Evolutionary conservation across 495 filamentous ascomycete species (phyloP), one percentile per base, ranked within the genome.

Genomic region (Penicillium coprophilum): DNA sequence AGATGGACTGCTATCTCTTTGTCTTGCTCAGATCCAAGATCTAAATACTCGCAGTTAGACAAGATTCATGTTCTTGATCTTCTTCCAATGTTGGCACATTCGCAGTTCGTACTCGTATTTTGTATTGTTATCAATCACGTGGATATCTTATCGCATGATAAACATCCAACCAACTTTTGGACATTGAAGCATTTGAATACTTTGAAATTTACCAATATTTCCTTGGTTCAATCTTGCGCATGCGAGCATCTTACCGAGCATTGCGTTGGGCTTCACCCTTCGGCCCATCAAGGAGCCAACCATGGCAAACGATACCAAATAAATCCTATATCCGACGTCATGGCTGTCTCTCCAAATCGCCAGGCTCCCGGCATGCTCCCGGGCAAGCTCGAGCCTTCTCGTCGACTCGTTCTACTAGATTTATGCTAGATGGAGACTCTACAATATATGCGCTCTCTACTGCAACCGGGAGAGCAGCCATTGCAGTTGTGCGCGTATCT

Each of bases 361-460:
- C 41, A 17, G 17, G 32, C 27, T 50, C 38, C 23, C 60, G 48
- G 27, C 36, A 27, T n/a, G 32, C 23, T 28, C 24, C 41, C 8
- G 20, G 30, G 12, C 46, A 47, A 39, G 15, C 27, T 21, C 67
- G 72, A 31, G 32, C 30, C 13, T 75, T 77, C 52, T 71, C 69
- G 4, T 62, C 59, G 5, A 62, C 65, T 5, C 3, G 23, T 2
- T 53, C 46, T 0, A 17, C 19, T 12, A 46, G n/a, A 1, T 68
- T 68, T 17, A 60, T 70, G 50, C 52, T 69, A 34, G 69, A 72
- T 56, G 64, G 61, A 0, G 71, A 77, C 13, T 76, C 74, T 1
- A 97, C 94, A 4, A 96, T 99, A 15, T 97, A 93, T 66, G 94
- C 95, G 0, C 77, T 97, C 4, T 96, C 94, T 0, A 96, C 94